Evolutionary conservation across 208 protist genomes (phyloP), one percentile per base, ranked within the genome.

Genomic region (Novymonas esmeraldas): DNA sequence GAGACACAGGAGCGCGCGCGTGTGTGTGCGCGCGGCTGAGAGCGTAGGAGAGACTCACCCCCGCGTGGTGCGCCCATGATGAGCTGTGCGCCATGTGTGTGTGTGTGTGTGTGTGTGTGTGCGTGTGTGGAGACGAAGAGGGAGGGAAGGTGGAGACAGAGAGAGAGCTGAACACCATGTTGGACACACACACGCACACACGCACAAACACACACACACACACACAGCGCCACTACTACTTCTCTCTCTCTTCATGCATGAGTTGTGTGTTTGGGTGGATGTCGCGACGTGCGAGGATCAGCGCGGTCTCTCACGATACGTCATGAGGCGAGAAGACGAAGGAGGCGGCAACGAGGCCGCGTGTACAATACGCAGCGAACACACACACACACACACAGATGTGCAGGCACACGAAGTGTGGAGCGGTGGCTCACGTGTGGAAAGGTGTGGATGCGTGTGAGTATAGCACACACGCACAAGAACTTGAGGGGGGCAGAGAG

Each of bases 331-430:
- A 20, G 22, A 20, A 48, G 44, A 5, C 6, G 44, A 11, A n/a
- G 44, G 44, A n/a, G 18, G 16, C 18, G 16, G 13, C 10, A 13
- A 48, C 44, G 22, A n/a, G 22, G 6, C 18, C 44, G 22, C 7
- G 22, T 4, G 22, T 20, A 48, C 44, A 48, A 13, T 26, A 13
- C 18, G 18, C 18, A 13, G 22, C 42, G 22, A 13, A 48, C 44
- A 48, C 44, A 48, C 44, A 48, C 44, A 48, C 16, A 20, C 44
- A 48, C 44, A n/a, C 44, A 48, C 16, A 20, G 44, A 48, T 13
- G 22, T 48, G 44, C 44, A 9, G 44, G 10, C 10, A n/a, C n/a
- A n/a, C n/a, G n/a, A n/a, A n/a, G n/a, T n/a, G n/a, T n/a, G n/a
- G n/a, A n/a, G n/a, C n/a, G n/a, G n/a, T n/a, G n/a, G n/a, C n/a